A percentile compares a stretch with the other conserved stretches of the same genome.
Conservation (phyloP, 495 filamentous ascomycete genomes). For the Talaromyces nanjingensis region DNA sequence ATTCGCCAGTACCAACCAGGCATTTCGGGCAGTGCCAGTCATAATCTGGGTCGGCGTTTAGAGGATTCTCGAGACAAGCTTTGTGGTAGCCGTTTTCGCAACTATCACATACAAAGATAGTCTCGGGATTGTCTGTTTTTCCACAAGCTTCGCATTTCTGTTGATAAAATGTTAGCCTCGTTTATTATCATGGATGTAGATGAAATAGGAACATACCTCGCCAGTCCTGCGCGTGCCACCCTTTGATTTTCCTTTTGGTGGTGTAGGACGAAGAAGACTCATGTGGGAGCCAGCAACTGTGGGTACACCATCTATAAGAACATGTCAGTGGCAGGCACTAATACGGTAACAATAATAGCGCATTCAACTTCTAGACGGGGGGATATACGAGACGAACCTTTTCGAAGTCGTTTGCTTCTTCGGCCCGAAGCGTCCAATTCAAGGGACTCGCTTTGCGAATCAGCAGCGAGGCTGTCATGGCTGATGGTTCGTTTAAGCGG, state of each 20-base stretch:
- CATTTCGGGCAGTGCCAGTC: slow-evolving; percentile 98
- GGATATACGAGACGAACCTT: slow-evolving; percentile 51
- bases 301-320: slow-evolving; percentile 64
- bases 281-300: slow-evolving; percentile 95
- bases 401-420: slow-evolving; percentile 88
- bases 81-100: slow-evolving; percentile 89
- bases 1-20: slow-evolving; percentile 92
- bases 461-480: slow-evolving; percentile 53
- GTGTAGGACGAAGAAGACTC: slow-evolving; percentile 81
- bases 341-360: background rate
- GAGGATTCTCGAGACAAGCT: slow-evolving; percentile 78
- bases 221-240: slow-evolving; percentile 59
- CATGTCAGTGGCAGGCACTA: slow-evolving; percentile 6
- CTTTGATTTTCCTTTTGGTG: slow-evolving; percentile 61
- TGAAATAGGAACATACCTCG: slow-evolving; percentile 51
- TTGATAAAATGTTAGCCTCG: slow-evolving; percentile 6
- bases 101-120: slow-evolving; percentile 81
- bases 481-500: slow-evolving; percentile 78
- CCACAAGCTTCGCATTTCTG: slow-evolving; percentile 87
- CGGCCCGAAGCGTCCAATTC: slow-evolving; percentile 68
- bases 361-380: background rate
- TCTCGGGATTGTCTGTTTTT: slow-evolving; percentile 63
- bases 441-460: slow-evolving; percentile 54
- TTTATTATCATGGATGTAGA: slow-evolving; percentile 2
- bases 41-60: slow-evolving; percentile 69